phyloP scores from a whole-genome alignment of 768 basidiomycete genomes.

The Favolaschia claudopus region DNA sequence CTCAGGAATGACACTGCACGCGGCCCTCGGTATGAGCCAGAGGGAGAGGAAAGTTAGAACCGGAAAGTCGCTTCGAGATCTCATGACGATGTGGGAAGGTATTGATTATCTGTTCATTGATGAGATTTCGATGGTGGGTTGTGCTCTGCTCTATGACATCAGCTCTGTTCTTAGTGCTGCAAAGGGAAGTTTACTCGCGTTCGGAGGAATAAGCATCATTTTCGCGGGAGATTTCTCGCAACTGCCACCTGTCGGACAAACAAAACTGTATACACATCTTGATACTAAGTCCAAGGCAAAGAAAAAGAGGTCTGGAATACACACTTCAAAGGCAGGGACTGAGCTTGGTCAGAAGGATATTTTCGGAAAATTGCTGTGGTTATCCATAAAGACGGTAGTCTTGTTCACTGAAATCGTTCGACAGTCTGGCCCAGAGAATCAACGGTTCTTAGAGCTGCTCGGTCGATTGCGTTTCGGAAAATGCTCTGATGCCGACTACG shows the following conservation, averaged over 20 bases:
- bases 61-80: slow-evolving; percentile 20
- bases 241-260: slow-evolving; percentile 43
- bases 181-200: slow-evolving; percentile 36
- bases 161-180: slow-evolving; percentile 40
- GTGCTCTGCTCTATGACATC: slow-evolving; percentile 37
- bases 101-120: slow-evolving; percentile 49
- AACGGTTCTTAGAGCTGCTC: not conserved
- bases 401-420: slow-evolving; percentile 30
- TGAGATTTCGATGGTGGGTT: slow-evolving; percentile 48
- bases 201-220: slow-evolving; percentile 49
- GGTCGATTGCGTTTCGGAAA: slow-evolving; percentile 2
- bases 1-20: slow-evolving; percentile 47
- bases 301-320: slow-evolving; percentile 7
- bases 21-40: slow-evolving; percentile 33
- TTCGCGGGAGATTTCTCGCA: slow-evolving; percentile 54
- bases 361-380: slow-evolving; percentile 43
- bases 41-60: not conserved
- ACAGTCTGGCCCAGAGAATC: slow-evolving; percentile 7
- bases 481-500: slow-evolving; percentile 28
- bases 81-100: slow-evolving; percentile 43
- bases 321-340: slow-evolving; percentile 4
- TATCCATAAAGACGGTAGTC: slow-evolving; percentile 37
- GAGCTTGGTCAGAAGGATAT: slow-evolving; percentile 25
- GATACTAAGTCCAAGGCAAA: no score
- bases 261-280: slow-evolving; percentile 33